Evolutionary conservation across 2,329 filamentous ascomycete genomes (phyloP).

Genomic region (Fusarium falciforme): DNA sequence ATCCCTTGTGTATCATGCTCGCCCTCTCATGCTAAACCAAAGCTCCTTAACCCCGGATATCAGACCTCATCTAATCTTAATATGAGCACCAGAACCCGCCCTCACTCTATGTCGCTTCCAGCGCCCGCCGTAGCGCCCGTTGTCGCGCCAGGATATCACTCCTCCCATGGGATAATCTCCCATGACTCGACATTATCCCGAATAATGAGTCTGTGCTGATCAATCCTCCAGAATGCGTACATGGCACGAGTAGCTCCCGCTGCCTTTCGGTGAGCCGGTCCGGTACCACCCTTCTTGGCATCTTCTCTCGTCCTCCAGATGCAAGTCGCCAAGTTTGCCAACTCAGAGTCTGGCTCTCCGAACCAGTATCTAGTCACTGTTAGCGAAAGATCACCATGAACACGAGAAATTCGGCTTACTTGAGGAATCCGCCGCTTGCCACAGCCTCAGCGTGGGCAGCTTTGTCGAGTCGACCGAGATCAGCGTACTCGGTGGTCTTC

Average conservation of each 20-base stretch:
- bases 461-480: slow-evolving; percentile 79
- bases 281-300: slow-evolving; percentile 68
- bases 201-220: slow-evolving; percentile 76
- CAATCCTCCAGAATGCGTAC: slow-evolving; percentile 76
- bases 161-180: slow-evolving; percentile 69
- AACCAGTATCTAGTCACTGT: slow-evolving; percentile 80
- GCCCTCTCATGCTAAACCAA: background rate
- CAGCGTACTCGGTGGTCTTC: slow-evolving; percentile 71
- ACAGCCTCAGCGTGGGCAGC: slow-evolving; percentile 84
- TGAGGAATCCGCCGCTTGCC: slow-evolving; percentile 82
- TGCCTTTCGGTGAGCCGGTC: slow-evolving; percentile 72
- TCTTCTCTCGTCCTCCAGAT: slow-evolving; percentile 72
- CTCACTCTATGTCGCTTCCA: background rate
- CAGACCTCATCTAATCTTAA: background rate
- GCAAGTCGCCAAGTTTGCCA: slow-evolving; percentile 85
- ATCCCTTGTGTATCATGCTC: background rate
- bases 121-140: background rate
- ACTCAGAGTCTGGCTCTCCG: slow-evolving; percentile 74
- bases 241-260: slow-evolving; percentile 72
- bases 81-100: background rate
- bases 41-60: background rate
- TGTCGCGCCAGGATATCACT: background rate
- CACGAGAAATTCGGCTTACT: slow-evolving; percentile 58
- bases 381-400: slow-evolving; percentile 19
- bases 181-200: slow-evolving; percentile 73